Evolutionary conservation across 306 rosid genomes (phyloP).

Genomic region (Carpinus fangiana): DNA sequence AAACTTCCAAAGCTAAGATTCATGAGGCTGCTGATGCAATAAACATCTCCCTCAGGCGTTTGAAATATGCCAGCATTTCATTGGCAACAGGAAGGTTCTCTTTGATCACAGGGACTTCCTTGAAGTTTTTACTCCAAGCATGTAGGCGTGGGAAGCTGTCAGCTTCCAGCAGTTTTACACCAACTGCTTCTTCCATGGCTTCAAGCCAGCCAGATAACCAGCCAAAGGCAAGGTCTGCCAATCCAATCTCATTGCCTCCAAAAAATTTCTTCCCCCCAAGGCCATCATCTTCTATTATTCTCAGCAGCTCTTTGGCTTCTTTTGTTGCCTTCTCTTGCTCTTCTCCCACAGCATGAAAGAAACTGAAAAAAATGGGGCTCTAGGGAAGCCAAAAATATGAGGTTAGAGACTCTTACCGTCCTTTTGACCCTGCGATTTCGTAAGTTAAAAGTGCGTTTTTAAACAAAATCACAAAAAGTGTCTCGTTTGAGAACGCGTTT

Average conservation of each 20-base stretch:
- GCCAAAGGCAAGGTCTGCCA: conserved; percentile 30
- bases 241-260: conserved; percentile 32
- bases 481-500: no score
- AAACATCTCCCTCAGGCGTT: not conserved
- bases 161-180: conserved; percentile 17
- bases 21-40: not conserved
- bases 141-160: conserved; percentile 18
- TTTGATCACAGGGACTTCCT: conserved; percentile 25
- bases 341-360: conserved; percentile 8
- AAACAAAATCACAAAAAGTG: no score
- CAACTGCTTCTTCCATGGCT: conserved; percentile 13
- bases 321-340: conserved; percentile 5
- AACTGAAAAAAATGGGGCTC: conserved; percentile 13
- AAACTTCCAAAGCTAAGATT: not conserved
- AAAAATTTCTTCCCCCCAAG: conserved; percentile 23
- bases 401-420: not conserved
- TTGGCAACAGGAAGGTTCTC: conserved; percentile 26
- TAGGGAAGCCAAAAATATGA: not conserved
- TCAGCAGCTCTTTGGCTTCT: conserved; percentile 9
- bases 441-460: no score
- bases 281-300: conserved; percentile 15
- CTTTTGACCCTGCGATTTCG: no score
- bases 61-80: conserved; percentile 2
- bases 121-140: conserved; percentile 27
- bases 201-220: conserved; percentile 19